Conservation (phyloP, 257 asterid species). For the Forsythia suspensa region DNA sequence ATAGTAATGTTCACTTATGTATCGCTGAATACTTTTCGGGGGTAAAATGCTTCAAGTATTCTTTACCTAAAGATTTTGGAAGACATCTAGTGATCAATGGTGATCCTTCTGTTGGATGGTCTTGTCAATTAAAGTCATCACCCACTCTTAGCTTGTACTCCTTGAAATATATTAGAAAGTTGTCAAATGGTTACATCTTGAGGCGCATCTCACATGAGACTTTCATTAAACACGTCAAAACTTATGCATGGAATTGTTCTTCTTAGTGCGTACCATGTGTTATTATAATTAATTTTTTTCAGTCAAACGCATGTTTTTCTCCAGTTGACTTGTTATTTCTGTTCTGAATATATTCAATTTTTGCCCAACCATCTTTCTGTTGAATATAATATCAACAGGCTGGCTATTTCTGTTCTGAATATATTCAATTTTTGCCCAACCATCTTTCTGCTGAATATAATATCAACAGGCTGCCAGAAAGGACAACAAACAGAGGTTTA, state of each 20-base stretch:
- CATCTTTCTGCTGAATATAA: not conserved
- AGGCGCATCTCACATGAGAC: not conserved
- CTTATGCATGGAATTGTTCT: not conserved
- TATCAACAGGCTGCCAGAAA: slow-evolving; percentile 64
- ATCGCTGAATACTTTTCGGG: not conserved
- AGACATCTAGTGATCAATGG: not conserved
- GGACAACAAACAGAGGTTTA: slow-evolving; percentile 88
- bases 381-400: slow-evolving; percentile 42
- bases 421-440: not conserved
- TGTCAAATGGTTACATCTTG: not conserved
- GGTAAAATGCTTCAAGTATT: not conserved
- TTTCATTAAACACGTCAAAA: not conserved
- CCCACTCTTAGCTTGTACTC: not conserved
- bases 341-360: not conserved
- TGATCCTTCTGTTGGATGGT: not conserved
- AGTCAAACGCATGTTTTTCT: not conserved
- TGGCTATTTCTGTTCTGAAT: slow-evolving; percentile 22
- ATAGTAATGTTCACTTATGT: not conserved
- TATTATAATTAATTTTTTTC: not conserved
- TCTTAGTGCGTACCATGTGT: not conserved
- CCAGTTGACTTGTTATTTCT: slow-evolving; percentile 3
- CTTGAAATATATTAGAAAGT: not conserved
- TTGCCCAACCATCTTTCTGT: not conserved
- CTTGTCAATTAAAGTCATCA: not conserved
- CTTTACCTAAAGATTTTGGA: not conserved